Evolutionary conservation across 371 early-diverging fungal species (phyloP).

Genomic region (Haplosporangium sp.): DNA sequence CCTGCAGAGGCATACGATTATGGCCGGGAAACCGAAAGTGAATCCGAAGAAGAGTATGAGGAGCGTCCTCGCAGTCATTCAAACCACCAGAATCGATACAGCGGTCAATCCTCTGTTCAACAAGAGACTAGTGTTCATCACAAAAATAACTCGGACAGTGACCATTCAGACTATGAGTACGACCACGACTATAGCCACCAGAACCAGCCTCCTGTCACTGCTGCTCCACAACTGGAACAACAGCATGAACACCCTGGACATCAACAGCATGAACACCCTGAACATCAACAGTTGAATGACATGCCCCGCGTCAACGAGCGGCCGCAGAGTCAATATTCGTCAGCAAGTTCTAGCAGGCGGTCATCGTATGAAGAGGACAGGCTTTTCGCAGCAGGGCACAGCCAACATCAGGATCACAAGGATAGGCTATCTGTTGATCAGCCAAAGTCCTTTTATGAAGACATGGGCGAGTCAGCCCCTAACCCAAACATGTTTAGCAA

Average conservation of each 20-base stretch:
- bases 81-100: slow-evolving; percentile 9
- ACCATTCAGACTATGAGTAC: background rate
- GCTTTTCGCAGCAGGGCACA: background rate
- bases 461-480: slow-evolving; percentile 9
- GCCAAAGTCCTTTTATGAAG: slow-evolving; percentile 14
- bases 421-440: background rate
- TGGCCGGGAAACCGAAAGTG: slow-evolving; percentile 21
- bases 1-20: slow-evolving; percentile 40
- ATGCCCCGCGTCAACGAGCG: too few relatives aligned
- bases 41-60: slow-evolving; percentile 30
- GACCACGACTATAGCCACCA: background rate
- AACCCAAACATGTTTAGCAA: slow-evolving; percentile 20
- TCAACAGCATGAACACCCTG: background rate
- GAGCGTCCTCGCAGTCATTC: slow-evolving; percentile 26
- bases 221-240: too few relatives aligned
- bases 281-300: background rate
- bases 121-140: background rate
- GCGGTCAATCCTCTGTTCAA: background rate
- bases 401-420: background rate
- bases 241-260: too few relatives aligned
- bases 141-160: background rate
- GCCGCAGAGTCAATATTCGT: slow-evolving; percentile 1
- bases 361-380: slow-evolving; percentile 11
- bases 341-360: slow-evolving; percentile 15
- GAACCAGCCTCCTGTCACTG: too few relatives aligned